Conservation (phyloP, 1,284 basidiomycete genomes). For the Heterobasidion irregulare region DNA sequence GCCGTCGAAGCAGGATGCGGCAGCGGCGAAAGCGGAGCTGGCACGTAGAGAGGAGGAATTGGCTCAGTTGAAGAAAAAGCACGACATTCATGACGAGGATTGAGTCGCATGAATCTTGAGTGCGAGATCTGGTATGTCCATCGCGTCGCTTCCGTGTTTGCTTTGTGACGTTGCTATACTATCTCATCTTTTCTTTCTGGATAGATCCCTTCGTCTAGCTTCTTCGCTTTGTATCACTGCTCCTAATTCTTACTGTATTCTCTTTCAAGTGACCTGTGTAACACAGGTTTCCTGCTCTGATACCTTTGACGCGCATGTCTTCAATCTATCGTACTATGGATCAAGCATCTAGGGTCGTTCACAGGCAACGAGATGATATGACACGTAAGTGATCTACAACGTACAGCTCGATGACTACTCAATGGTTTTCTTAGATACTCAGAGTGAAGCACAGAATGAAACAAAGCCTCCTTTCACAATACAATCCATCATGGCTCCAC, state of each 20-base stretch:
- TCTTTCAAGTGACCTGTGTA: background rate
- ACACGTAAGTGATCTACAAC: too few relatives aligned
- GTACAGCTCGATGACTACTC: too few relatives aligned
- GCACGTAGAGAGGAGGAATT: conserved; percentile 90
- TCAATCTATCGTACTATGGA: background rate
- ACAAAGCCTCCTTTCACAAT: too few relatives aligned
- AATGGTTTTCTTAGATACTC: too few relatives aligned
- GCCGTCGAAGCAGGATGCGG: conserved; percentile 90
- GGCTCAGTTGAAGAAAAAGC: conserved; percentile 79
- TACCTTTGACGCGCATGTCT: background rate
- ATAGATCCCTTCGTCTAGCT: background rate
- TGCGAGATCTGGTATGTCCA: background rate
- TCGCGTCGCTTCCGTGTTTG: background rate
- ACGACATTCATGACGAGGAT: conserved; percentile 66
- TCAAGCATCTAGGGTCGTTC: background rate
- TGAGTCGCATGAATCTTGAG: conserved; percentile 23
- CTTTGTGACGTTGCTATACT: background rate
- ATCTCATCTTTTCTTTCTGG: background rate
- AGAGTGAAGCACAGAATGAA: too few relatives aligned
- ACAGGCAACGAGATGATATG: too few relatives aligned
- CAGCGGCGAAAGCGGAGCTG: conserved; percentile 88
- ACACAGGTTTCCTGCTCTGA: too few relatives aligned
- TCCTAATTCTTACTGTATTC: background rate
- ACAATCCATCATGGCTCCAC: too few relatives aligned
- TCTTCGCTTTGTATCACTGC: background rate